A percentile compares a stretch with the other conserved stretches of the same genome.
Conservation (phyloP, 768 basidiomycete species). For the Phallus indusiatus region DNA sequence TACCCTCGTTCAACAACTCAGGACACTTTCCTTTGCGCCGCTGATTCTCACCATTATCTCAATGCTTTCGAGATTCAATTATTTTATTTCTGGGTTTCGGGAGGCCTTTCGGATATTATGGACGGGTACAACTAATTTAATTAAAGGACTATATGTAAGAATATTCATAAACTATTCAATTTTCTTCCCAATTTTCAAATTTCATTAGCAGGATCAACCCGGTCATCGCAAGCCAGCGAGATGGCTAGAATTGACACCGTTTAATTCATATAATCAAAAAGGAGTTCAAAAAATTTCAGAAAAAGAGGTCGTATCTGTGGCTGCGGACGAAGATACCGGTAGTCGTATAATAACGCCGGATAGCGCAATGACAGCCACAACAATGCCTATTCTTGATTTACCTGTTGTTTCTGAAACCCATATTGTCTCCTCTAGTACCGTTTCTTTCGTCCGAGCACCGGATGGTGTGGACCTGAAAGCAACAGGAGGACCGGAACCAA, state of each 20-base stretch:
- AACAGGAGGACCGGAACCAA: too few relatives aligned
- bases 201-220: neutral
- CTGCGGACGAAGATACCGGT: neutral
- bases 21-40: constrained; percentile 65
- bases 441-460: too few relatives aligned
- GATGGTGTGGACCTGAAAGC: too few relatives aligned
- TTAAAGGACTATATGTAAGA: constrained; percentile 26
- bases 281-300: neutral
- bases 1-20: constrained; percentile 53
- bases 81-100: constrained; percentile 34
- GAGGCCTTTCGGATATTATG: constrained; percentile 26
- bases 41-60: constrained; percentile 53
- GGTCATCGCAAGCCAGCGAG: neutral
- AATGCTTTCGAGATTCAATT: constrained; percentile 47
- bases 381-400: neutral
- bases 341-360: neutral
- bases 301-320: neutral
- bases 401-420: neutral
- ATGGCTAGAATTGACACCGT: neutral
- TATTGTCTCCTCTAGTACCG: too few relatives aligned
- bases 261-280: neutral
- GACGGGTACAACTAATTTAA: constrained; percentile 20
- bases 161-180: neutral
- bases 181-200: neutral
- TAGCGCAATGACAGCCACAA: neutral